Evolutionary conservation across 1,139 yeast genomes (phyloP).

Genomic region (Nematodospora anomalae): DNA sequence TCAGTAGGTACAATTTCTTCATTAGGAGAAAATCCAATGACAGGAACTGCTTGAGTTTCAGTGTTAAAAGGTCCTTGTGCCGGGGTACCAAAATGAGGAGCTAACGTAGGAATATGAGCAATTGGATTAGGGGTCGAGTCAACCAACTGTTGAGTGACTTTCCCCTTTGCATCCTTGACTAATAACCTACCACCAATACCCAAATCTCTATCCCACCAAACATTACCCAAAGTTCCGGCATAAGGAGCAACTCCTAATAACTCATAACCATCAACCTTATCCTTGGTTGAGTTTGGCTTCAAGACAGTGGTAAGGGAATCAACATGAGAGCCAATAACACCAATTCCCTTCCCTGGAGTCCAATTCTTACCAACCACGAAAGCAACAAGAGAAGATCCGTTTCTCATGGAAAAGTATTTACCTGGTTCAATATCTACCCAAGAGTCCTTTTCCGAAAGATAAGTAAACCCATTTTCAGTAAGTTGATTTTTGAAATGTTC

Average conservation of each 20-base stretch:
- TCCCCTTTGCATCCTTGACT: constrained; percentile 25
- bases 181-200: constrained; percentile 48
- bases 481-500: constrained; percentile 28
- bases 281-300: constrained; percentile 36
- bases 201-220: constrained; percentile 48
- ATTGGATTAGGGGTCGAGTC: constrained; percentile 41
- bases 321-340: constrained; percentile 44
- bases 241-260: constrained; percentile 46
- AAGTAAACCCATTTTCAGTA: constrained; percentile 30
- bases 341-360: constrained; percentile 39
- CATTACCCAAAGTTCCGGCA: constrained; percentile 36
- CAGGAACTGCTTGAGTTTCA: constrained; percentile 46
- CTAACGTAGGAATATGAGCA: constrained; percentile 44
- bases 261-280: constrained; percentile 39
- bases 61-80: constrained; percentile 33
- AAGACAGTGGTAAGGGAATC: constrained; percentile 43
- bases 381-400: constrained; percentile 40
- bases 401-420: constrained; percentile 35
- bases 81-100: constrained; percentile 42
- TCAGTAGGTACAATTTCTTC: constrained; percentile 26
- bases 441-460: constrained; percentile 27
- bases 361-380: constrained; percentile 43
- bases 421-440: constrained; percentile 24
- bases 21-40: constrained; percentile 32
- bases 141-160: constrained; percentile 27